Base-by-base conservation (phyloP, 306 rosid genomes). In the Styphnolobium japonicum region DNA sequence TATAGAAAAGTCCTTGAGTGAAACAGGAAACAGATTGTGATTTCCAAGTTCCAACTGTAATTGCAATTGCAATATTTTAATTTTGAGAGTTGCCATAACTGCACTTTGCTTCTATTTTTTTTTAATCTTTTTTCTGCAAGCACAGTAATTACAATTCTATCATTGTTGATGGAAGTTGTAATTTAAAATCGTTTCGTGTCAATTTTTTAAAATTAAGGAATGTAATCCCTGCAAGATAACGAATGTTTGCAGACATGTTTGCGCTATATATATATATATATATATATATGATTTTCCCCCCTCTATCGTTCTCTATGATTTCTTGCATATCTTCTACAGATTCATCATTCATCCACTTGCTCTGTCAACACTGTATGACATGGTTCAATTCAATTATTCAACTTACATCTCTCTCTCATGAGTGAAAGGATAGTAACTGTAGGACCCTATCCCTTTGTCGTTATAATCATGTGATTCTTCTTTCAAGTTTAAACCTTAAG, bases 381-480 rank as follows among this genome's bases (percentile, higher is more conserved):
- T 36, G 42, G 37, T 11, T 36, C 37, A 11, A 37, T 37, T 71
- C 43, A 36, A 37, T 4, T 16, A 37, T 37, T 71, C 43, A 36
- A 37, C 7, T 16, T 53, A 37, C 43, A 7, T 9, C 42, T 21
- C 65, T 48, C 10, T 43, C 8, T 31, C 22, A 57, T 6, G 31
- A 18, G 21, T 21, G 27, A 23, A 11, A 16, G 21, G 48, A 18
- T 5, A 3, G 23, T 27, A 64, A 31, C n/a, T 5, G 9, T 27
- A 18, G 84, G 84, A 73, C 80, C 84, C 16, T 53, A 81, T 55
- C 60, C 40, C 36, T 69, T 33, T 65, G 84, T 65, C 51, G 21
- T 53, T 45, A 71, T 19, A 71, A 23, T 71, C 7, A 37, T 39
- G 1, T 52, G 68, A 64, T 73, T 43, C 36, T 65, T 49, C 11